phyloP scores from a whole-genome alignment of 257 asterid genomes.

The Fraxinus excelsior region DNA sequence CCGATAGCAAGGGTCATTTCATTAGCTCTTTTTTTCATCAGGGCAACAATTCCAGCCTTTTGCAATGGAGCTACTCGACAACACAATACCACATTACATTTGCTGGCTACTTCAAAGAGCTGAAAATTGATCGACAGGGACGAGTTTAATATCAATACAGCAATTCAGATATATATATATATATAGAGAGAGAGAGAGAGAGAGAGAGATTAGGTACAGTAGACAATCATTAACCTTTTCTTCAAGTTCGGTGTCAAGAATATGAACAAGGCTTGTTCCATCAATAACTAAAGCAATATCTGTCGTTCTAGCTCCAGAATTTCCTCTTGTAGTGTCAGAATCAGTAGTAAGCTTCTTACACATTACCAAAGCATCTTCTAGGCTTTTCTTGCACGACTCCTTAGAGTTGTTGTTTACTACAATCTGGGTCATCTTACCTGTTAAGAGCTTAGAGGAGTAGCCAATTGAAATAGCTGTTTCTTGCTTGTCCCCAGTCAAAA shows the following conservation, averaged over 20 bases:
- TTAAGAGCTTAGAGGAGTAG: slow-evolving; percentile 89
- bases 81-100: slow-evolving; percentile 89
- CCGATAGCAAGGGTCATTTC: slow-evolving; percentile 98
- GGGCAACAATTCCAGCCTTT: slow-evolving; percentile 96
- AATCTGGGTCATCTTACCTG: slow-evolving; percentile 73
- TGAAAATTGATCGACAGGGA: slow-evolving; percentile 39
- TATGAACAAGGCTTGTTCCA: slow-evolving; percentile 94
- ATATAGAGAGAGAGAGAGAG: too few species aligned
- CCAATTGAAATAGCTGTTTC: slow-evolving; percentile 99
- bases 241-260: slow-evolving; percentile 91
- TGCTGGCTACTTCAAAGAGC: slow-evolving; percentile 82
- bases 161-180: neutral
- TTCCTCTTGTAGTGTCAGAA: slow-evolving; percentile 33
- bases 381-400: slow-evolving; percentile 72
- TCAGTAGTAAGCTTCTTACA: slow-evolving; percentile 41
- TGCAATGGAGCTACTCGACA: slow-evolving; percentile 99
- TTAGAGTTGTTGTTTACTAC: slow-evolving; percentile 73
- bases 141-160: neutral
- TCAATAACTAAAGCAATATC: slow-evolving; percentile 78
- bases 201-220: slow-evolving; percentile 19
- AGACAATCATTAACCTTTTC: slow-evolving; percentile 55
- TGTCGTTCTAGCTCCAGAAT: slow-evolving; percentile 36
- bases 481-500: slow-evolving; percentile 98
- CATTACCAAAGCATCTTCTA: slow-evolving; percentile 66
- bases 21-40: slow-evolving; percentile 72